Evolutionary conservation across 345 rosid species (phyloP).

Genomic region (Ricinus communis): DNA sequence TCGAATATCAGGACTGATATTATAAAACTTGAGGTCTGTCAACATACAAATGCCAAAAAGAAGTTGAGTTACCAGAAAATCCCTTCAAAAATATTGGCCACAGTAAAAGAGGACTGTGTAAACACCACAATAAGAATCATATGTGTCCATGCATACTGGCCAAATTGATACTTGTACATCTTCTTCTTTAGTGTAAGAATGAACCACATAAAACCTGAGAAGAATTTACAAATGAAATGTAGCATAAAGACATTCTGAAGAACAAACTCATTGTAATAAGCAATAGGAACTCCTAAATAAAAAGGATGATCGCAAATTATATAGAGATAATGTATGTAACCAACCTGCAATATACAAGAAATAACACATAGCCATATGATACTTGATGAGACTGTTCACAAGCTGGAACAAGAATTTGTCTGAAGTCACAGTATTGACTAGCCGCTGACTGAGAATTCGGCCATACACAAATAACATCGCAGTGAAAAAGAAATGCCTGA

Average conservation of each 20-base stretch:
- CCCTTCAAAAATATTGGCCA: constrained; percentile 98
- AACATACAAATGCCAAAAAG: not conserved
- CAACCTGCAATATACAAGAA: constrained; percentile 84
- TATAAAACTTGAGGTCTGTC: too few species aligned
- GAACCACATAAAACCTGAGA: constrained; percentile 96
- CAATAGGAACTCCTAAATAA: not conserved
- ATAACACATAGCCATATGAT: constrained; percentile 89
- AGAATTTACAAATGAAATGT: not conserved
- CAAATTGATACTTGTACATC: constrained; percentile 99
- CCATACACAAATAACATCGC: constrained; percentile 96
- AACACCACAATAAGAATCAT: constrained; percentile 97
- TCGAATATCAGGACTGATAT: constrained; percentile 6
- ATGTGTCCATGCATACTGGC: constrained; percentile 99
- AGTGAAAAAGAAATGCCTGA: constrained; percentile 97
- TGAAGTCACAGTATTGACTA: constrained; percentile 79
- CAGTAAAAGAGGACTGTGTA: constrained; percentile 94
- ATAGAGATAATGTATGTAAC: constrained; percentile 15
- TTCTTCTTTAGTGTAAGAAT: constrained; percentile 91
- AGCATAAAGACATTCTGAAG: not conserved
- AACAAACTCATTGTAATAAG: not conserved
- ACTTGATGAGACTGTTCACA: constrained; percentile 79
- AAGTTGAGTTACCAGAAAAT: constrained; percentile 72
- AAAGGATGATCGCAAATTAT: not conserved
- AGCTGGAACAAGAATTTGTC: constrained; percentile 80
- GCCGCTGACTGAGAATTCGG: constrained; percentile 87